A percentile compares a stretch with the other conserved stretches of the same genome.
Conservation (phyloP, 306 rosid genomes). For the Glycine tomentella region DNA sequence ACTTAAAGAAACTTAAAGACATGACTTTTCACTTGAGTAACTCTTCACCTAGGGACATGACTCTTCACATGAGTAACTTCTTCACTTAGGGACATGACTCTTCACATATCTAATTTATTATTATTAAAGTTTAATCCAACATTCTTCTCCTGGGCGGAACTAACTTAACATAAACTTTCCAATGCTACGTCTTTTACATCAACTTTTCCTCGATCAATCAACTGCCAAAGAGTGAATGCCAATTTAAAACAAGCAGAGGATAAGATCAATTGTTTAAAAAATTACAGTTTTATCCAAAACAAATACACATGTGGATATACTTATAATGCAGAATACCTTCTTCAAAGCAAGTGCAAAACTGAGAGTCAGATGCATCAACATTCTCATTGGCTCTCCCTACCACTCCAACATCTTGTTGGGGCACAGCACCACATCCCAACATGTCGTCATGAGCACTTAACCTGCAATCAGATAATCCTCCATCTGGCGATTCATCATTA, state of each 20-base stretch:
- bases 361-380: slow-evolving; percentile 56
- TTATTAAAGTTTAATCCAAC: no score
- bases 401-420: slow-evolving; percentile 51
- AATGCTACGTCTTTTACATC: slow-evolving; percentile 79
- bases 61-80: no score
- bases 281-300: slow-evolving; percentile 36
- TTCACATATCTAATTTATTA: no score
- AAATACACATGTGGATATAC: not conserved
- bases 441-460: slow-evolving; percentile 37
- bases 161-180: slow-evolving; percentile 83
- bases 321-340: slow-evolving; percentile 65
- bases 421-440: slow-evolving; percentile 52
- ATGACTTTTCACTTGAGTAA: no score
- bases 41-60: no score
- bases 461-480: slow-evolving; percentile 49
- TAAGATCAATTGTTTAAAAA: slow-evolving; percentile 36
- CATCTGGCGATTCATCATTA: slow-evolving; percentile 55
- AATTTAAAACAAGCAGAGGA: slow-evolving; percentile 38
- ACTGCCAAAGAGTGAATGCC: slow-evolving; percentile 60
- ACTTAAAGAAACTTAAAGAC: no score
- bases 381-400: slow-evolving; percentile 55
- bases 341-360: slow-evolving; percentile 67
- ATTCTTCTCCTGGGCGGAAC: slow-evolving; percentile 81
- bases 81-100: no score
- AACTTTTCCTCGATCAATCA: slow-evolving; percentile 91